Conservation (phyloP, 2,329 filamentous ascomycete genomes). For the Periconia digitata region DNA sequence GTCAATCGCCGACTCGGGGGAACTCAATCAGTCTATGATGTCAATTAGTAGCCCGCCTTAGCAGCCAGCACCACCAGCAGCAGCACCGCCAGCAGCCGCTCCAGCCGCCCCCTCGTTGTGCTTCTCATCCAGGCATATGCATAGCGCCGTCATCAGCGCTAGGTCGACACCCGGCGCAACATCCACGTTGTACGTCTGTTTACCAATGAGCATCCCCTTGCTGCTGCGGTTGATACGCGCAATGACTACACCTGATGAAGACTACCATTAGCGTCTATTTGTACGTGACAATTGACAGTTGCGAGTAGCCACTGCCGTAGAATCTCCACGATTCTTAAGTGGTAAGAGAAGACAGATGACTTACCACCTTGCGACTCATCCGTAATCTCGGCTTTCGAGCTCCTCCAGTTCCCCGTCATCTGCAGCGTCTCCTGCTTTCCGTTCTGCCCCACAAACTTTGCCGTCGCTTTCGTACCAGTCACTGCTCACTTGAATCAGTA, state of each 20-base stretch:
- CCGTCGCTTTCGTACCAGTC: constrained; percentile 56
- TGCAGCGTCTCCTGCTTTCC: constrained; percentile 33
- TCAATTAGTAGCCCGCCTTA: no score
- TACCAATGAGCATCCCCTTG: constrained; percentile 59
- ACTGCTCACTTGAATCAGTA: constrained; percentile 42
- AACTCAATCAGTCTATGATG: no score
- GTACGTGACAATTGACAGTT: no score
- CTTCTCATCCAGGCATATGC: constrained; percentile 66
- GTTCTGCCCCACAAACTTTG: constrained; percentile 52
- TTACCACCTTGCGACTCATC: constrained; percentile 46
- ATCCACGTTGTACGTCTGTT: constrained; percentile 67
- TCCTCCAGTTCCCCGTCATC: constrained; percentile 65
- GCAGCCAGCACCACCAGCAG: no score
- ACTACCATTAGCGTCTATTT: no score
- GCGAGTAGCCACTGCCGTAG: no score
- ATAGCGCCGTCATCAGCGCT: constrained; percentile 66
- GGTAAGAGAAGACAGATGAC: constrained; percentile 2
- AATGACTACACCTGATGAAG: constrained; percentile 51
- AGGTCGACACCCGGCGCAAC: constrained; percentile 68
- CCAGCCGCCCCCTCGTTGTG: constrained; percentile 11
- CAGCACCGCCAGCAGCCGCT: no score
- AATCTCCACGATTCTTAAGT: no score
- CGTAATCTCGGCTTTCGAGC: constrained; percentile 60
- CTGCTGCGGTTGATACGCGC: constrained; percentile 62
- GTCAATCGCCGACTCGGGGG: no score